Evolutionary conservation across 805 yeast species (phyloP).

Genomic region (Ogataea haglerorum): DNA sequence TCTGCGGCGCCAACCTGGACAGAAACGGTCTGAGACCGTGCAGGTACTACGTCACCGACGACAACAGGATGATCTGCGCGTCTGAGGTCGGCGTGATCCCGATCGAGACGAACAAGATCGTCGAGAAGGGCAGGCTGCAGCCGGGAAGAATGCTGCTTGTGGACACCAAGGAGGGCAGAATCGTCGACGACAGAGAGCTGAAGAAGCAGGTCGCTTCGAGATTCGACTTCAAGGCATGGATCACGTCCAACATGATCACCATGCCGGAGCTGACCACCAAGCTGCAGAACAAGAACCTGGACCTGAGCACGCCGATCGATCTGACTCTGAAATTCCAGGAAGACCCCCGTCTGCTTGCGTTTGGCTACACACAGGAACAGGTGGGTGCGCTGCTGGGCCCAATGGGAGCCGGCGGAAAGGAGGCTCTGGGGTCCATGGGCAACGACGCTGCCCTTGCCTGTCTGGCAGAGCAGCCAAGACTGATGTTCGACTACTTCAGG

Average conservation of each 20-base stretch:
- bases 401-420: constrained; percentile 90
- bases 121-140: constrained; percentile 89
- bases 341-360: constrained; percentile 81
- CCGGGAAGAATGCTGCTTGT: constrained; percentile 97
- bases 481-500: constrained; percentile 90
- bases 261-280: constrained; percentile 71
- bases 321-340: constrained; percentile 53
- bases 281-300: constrained; percentile 42
- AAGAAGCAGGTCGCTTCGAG: constrained; percentile 75
- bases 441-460: constrained; percentile 96
- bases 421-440: constrained; percentile 98
- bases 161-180: constrained; percentile 87
- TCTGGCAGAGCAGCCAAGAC: constrained; percentile 85
- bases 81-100: constrained; percentile 97
- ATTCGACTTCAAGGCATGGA: constrained; percentile 92
- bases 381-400: constrained; percentile 79
- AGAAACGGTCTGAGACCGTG: constrained; percentile 98
- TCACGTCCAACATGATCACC: constrained; percentile 78
- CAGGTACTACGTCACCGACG: constrained; percentile 92
- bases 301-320: constrained; percentile 26
- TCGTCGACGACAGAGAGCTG: constrained; percentile 89
- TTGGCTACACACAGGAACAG: constrained; percentile 95
- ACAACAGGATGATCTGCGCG: constrained; percentile 94
- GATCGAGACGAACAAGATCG: constrained; percentile 74
- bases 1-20: constrained; percentile 97